phyloP scores from a whole-genome alignment of 202 grass and related monocot species.

The Cymbopogon flexuosus region DNA sequence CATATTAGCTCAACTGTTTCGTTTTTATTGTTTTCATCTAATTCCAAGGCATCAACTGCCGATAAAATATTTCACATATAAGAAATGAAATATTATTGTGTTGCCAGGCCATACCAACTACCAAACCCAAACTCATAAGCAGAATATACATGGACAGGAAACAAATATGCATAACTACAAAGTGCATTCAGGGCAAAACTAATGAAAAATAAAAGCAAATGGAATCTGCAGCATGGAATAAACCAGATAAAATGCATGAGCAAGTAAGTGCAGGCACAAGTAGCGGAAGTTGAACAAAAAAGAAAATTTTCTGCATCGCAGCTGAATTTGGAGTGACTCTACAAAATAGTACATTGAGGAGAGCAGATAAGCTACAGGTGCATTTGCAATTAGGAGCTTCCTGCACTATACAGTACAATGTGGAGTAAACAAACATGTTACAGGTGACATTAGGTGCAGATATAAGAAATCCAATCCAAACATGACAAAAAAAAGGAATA shows the following conservation, averaged over 20 bases:
- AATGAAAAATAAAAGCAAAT: background rate
- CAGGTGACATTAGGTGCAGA: background rate
- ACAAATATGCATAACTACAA: background rate
- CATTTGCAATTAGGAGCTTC: background rate
- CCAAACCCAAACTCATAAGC: background rate
- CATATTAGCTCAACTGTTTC: too few relatives aligned
- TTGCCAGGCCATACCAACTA: background rate
- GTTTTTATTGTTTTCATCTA: too few relatives aligned
- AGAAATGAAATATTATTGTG: background rate
- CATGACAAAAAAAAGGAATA: background rate
- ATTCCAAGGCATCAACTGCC: background rate
- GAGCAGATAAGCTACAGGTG: background rate
- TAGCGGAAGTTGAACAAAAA: background rate
- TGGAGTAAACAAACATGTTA: background rate
- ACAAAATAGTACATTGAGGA: background rate
- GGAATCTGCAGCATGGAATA: constrained; percentile 3
- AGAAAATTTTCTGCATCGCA: background rate
- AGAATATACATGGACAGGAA: background rate
- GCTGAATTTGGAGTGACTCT: background rate
- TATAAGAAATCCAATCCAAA: background rate
- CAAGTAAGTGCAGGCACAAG: background rate
- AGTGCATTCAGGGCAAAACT: background rate
- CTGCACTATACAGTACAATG: background rate
- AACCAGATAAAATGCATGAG: background rate
- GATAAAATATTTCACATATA: background rate